Conservation (phyloP, 192 early-diverging fungal species). For the Coemansia sp. region DNA sequence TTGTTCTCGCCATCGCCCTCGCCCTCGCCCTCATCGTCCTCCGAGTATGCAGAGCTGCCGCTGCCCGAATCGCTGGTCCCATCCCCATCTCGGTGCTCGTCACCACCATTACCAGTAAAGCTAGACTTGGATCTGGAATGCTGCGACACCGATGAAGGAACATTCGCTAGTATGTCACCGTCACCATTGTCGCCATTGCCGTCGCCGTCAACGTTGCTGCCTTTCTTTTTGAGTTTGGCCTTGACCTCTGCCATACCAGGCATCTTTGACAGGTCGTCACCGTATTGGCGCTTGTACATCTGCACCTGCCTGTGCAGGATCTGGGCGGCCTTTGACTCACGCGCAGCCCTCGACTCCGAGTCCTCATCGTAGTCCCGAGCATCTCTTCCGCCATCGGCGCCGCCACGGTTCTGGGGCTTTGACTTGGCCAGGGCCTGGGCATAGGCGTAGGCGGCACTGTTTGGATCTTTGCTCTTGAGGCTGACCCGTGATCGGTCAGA, state of each 20-base stretch:
- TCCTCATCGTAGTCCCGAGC: slow-evolving; percentile 16
- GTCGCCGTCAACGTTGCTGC: not conserved
- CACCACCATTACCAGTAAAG: no score
- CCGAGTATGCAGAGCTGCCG: no score
- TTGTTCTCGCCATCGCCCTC: not conserved
- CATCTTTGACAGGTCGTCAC: slow-evolving; percentile 19
- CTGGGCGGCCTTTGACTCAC: slow-evolving; percentile 21
- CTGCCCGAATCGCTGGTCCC: no score
- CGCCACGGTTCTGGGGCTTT: not conserved
- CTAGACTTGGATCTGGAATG: no score
- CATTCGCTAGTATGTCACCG: no score
- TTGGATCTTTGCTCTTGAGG: not conserved
- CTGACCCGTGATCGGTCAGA: not conserved
- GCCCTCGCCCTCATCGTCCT: slow-evolving; percentile 3
- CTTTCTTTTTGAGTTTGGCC: slow-evolving; percentile 14
- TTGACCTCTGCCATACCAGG: slow-evolving; percentile 21
- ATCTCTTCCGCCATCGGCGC: not conserved
- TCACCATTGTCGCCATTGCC: not conserved
- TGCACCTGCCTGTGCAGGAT: slow-evolving; percentile 33
- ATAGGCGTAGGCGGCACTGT: slow-evolving; percentile 5
- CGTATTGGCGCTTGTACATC: slow-evolving; percentile 37
- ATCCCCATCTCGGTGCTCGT: no score
- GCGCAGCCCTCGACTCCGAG: slow-evolving; percentile 5
- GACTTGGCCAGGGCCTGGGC: slow-evolving; percentile 8
- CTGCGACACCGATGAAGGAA: no score